A percentile compares a stretch with the other conserved stretches of the same genome.
Evolutionary conservation across 345 rosid species (phyloP).

Genomic region (Kernera saxatilis): DNA sequence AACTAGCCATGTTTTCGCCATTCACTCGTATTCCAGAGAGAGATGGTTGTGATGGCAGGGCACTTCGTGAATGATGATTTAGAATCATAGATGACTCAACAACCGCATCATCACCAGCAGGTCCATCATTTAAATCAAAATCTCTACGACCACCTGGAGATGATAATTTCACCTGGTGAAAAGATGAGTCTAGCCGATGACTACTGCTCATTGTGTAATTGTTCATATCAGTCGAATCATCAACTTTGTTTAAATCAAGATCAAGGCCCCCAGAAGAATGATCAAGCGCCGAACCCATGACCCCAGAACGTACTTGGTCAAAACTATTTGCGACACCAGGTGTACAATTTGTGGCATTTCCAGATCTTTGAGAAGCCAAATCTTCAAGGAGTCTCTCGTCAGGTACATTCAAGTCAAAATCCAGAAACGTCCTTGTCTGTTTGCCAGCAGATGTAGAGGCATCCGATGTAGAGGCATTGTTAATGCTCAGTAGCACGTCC

Average conservation of each 20-base stretch:
- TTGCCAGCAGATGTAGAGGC: slow-evolving; percentile 33
- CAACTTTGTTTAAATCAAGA: slow-evolving; percentile 76
- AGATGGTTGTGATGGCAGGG: slow-evolving; percentile 43
- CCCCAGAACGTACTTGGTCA: slow-evolving; percentile 29
- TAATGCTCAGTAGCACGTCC: slow-evolving; percentile 39
- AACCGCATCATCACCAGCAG: slow-evolving; percentile 47
- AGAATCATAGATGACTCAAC: slow-evolving; percentile 42
- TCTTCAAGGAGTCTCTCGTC: slow-evolving; percentile 84
- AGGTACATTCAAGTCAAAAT: slow-evolving; percentile 78
- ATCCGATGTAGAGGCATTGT: slow-evolving; percentile 31
- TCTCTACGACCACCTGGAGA: slow-evolving; percentile 46
- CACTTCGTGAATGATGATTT: slow-evolving; percentile 39
- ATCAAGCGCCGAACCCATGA: slow-evolving; percentile 29
- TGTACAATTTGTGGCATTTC: slow-evolving; percentile 31
- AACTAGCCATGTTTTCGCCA: slow-evolving; percentile 44
- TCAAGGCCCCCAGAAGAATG: slow-evolving; percentile 64
- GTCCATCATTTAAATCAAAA: slow-evolving; percentile 91
- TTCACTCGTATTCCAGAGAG: slow-evolving; percentile 45
- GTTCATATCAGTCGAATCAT: slow-evolving; percentile 50
- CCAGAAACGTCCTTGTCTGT: slow-evolving; percentile 48
- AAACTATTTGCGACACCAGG: slow-evolving; percentile 21
- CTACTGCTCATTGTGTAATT: slow-evolving; percentile 32
- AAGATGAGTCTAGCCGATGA: slow-evolving; percentile 35
- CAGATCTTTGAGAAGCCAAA: slow-evolving; percentile 41
- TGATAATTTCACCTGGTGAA: slow-evolving; percentile 26